Base-by-base conservation (phyloP, 1,284 basidiomycete species). In the Irpex sp. region DNA sequence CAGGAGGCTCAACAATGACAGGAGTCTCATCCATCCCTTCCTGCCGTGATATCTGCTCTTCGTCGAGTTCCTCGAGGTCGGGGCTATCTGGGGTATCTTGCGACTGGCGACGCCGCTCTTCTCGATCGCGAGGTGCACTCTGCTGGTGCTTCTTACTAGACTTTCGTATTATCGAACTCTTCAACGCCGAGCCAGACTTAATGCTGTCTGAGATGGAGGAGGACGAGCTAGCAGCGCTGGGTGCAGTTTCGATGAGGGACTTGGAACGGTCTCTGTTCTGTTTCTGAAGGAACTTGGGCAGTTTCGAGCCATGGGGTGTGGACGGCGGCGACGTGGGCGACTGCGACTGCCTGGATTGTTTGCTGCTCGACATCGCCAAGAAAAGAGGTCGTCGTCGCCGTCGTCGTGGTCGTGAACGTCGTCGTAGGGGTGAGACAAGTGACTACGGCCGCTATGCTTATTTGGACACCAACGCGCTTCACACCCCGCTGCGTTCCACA, bases 241-340 rank as follows among this genome's bases (percentile, higher is more conserved):
- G 77, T 64, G 76, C 77, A 66, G 71, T 69, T 66, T 86, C 85
- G 64, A 80, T 79, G 66, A 84, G 74, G 36, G 85, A 85, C 76
- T 81, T 85, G 48, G 84, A 82, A 65, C 87, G 77, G 76, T 88
- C 87, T 61, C 86, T 79, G 57, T 73, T 77, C 71, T 81, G 78
- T 69, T 87, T 89, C 72, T 87, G 85, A 9, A 90, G 78, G 70
- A 90, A 88, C 70, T 83, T 88, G 70, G 86, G 80, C 17, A 90
- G 76, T 73, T 88, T 89, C 37, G 85, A 84, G 58, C 71, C 61
- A 65, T 73, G 71, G 49, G 69, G 65, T 9, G 74, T 67, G 40
- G 71, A 68, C 56, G 74, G 71, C 65, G 75, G 74, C 64, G 75
- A 72, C 64, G 75, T 71, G 54, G 74, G 70, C 52, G 74, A 73